Conservation (phyloP, 140 eudicot species). For the Ambrosia hybrid region DNA sequence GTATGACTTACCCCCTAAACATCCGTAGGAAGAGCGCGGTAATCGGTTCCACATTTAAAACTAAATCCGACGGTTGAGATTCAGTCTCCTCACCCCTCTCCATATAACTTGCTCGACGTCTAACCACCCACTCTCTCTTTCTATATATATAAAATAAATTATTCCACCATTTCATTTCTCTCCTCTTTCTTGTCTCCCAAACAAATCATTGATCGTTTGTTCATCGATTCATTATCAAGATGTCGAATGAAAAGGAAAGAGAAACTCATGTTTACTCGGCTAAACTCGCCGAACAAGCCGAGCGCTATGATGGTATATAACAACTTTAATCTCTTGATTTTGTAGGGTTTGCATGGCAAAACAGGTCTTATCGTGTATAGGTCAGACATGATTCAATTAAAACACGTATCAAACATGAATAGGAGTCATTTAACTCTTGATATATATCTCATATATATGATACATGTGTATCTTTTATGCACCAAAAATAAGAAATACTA, state of each 20-base stretch:
- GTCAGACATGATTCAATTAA: no score
- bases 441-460: no score
- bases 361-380: no score
- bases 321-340: conserved; percentile 17
- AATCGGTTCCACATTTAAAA: conserved; percentile 3
- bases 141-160: background rate
- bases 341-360: background rate
- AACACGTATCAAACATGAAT: no score
- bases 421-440: no score
- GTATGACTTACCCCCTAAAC: no score
- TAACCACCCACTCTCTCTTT: conserved; percentile 27
- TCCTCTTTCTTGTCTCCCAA: conserved; percentile 13
- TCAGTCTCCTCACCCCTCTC: conserved; percentile 30
- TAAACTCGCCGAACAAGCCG: conserved; percentile 88
- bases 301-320: conserved; percentile 71
- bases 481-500: no score
- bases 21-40: conserved; percentile 28
- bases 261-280: conserved; percentile 79
- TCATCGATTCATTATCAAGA: conserved; percentile 14
- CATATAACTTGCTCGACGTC: conserved; percentile 29
- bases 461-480: no score
- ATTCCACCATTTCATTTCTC: conserved; percentile 23
- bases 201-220: background rate
- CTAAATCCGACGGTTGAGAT: conserved; percentile 45
- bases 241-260: conserved; percentile 71